Conservation (phyloP, 1,284 basidiomycete genomes). For the Thelephora terrestris region DNA sequence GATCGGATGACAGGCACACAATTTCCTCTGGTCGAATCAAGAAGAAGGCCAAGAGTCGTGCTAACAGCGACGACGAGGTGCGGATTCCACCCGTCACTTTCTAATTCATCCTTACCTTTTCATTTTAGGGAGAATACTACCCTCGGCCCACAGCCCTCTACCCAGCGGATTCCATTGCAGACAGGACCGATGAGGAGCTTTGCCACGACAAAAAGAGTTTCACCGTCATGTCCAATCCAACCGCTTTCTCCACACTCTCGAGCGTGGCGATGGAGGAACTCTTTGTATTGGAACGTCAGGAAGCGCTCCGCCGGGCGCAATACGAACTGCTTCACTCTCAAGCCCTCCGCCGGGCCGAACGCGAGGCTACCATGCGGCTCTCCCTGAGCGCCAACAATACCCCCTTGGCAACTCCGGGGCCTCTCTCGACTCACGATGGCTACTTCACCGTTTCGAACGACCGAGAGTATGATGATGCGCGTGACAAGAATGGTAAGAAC, state of each 20-base stretch:
- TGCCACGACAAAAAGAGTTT: conserved; percentile 15
- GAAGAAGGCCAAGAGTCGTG: conserved; percentile 69
- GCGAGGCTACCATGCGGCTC: conserved; percentile 38
- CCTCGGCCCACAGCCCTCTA: conserved; percentile 54
- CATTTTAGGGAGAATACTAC: conserved; percentile 47
- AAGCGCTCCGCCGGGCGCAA: conserved; percentile 74
- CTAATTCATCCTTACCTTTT: conserved; percentile 11
- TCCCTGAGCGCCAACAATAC: conserved; percentile 64
- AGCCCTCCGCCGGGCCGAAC: conserved; percentile 72
- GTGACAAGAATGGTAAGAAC: conserved; percentile 1
- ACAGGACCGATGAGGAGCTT: conserved; percentile 18
- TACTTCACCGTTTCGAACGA: conserved; percentile 35
- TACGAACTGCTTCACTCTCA: conserved; percentile 77
- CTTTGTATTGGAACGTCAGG: conserved; percentile 75
- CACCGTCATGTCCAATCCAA: conserved; percentile 25
- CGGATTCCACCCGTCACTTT: conserved; percentile 15
- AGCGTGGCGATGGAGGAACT: conserved; percentile 81
- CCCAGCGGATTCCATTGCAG: conserved; percentile 36
- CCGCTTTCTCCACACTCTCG: conserved; percentile 68
- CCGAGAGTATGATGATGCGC: conserved; percentile 17
- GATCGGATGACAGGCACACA: conserved; percentile 16
- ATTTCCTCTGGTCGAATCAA: conserved; percentile 24
- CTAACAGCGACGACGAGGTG: conserved; percentile 74
- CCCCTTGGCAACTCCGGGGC: conserved; percentile 44
- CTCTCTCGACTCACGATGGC: conserved; percentile 13